Evolutionary conservation across 2,329 filamentous ascomycete genomes (phyloP), one percentile per base, ranked within the genome.

Genomic region (Aspergillus flavus): DNA sequence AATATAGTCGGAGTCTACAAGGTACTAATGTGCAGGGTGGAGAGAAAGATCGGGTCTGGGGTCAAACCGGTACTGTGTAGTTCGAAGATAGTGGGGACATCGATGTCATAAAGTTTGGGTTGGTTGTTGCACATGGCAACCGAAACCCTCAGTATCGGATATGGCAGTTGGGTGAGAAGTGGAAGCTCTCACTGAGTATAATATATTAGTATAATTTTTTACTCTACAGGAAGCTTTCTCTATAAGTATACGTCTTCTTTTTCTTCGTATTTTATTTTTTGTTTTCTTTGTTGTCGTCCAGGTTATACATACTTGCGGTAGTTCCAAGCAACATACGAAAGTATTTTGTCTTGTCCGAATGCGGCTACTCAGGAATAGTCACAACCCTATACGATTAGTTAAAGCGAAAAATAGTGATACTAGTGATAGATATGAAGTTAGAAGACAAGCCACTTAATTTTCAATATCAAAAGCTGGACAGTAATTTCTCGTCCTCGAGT

Each of bases 71-170:
- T 14, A 52, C 9, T 48, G 21, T 36, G 46, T 12, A 45, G 21
- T 48, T 28, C 6, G 41, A 43, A 16, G 23, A 32, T 46, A 26
- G 53, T 57, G 59, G 50, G 16, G 59, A 64, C 14, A 32, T 56
- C 59, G 62, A 63, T 61, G 59, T 63, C 56, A 62, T 59, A 23
- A 57, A 28, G 26, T 45, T 58, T 46, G n/a, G 39, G 7, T 21
- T 63, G 58, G 41, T 21, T 52, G 65, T 66, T 63, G 62, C 63
- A 28, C 61, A 43, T 46, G 52, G 63, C 65, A 66, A 67, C 67
- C 58, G 43, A 45, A 46, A 58, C 43, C 57, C 41, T 34, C 9
- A 52, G 28, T 23, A 23, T 48, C 23, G 12, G 21, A 5, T 12
- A 28, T 10, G 7, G 39, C 39, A 19, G 39, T 41, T 41, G 39